Evolutionary conservation across 164 flowering plant species (phyloP).

Genomic region (Aristolochia californica): DNA sequence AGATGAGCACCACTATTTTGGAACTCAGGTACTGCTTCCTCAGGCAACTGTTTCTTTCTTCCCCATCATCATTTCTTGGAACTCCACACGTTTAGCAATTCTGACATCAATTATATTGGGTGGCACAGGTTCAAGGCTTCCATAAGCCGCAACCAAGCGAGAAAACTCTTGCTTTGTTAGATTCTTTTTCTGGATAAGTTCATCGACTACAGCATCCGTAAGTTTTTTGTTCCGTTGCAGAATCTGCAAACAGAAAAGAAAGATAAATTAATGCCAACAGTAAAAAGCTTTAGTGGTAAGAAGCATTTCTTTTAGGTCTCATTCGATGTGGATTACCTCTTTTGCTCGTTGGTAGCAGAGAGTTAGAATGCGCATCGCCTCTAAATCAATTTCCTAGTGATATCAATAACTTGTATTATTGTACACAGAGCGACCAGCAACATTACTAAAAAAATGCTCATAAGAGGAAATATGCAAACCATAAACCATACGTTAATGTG

Average conservation of each 20-base stretch:
- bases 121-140: conserved; percentile 45
- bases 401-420: neutral
- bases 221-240: conserved; percentile 47
- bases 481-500: conserved; percentile 49
- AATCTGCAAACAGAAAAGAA: conserved; percentile 34
- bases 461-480: neutral
- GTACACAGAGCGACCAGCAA: neutral
- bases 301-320: neutral
- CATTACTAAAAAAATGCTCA: neutral
- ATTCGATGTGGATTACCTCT: conserved; percentile 34
- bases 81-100: conserved; percentile 34
- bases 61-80: conserved; percentile 35
- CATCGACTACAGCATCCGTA: conserved; percentile 63
- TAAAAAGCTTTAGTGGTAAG: neutral
- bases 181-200: conserved; percentile 64
- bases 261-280: neutral
- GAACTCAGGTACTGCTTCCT: conserved; percentile 21
- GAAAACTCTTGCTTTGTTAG: conserved; percentile 67
- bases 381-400: conserved; percentile 71
- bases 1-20: conserved; percentile 1
- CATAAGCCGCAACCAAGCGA: conserved; percentile 53
- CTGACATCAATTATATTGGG: conserved; percentile 59
- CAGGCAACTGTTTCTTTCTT: conserved; percentile 22
- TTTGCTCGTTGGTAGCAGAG: conserved; percentile 70
- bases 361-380: conserved; percentile 55